These are phyloP conservation scores for Diospyros kaki DNA, from an alignment of 148 eudicot genomes.

Conservation along the genomic window DNA sequence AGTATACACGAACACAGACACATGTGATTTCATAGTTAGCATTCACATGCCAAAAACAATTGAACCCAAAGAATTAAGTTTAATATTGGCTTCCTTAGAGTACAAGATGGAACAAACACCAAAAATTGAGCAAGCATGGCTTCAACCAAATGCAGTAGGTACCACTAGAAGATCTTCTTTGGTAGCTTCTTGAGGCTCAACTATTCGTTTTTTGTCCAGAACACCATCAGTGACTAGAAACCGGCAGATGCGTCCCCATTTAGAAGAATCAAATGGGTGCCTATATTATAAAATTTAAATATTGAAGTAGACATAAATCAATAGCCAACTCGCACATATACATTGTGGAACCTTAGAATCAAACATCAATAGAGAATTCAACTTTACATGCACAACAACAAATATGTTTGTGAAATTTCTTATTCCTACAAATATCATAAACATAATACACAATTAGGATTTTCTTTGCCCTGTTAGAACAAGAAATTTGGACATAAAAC, in stretches of 20 bases:
- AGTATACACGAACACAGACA: background rate
- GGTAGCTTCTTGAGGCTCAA: conserved; percentile 92
- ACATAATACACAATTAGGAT: too few relatives aligned
- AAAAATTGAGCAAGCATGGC: background rate
- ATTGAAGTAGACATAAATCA: background rate
- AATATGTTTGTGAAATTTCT: background rate
- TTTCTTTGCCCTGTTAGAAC: background rate
- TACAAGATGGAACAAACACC: background rate
- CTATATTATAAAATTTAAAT: conserved; percentile 32
- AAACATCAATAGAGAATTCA: background rate
- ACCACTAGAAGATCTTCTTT: conserved; percentile 92
- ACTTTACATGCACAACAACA: background rate
- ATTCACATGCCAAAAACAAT: background rate
- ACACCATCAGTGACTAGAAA: conserved; percentile 61
- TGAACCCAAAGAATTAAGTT: background rate
- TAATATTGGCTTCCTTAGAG: background rate
- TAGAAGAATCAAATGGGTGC: conserved; percentile 97
- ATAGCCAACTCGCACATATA: background rate
- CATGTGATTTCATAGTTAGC: background rate
- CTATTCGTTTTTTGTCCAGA: conserved; percentile 49
- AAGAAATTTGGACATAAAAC: background rate
- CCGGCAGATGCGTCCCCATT: conserved; percentile 93
- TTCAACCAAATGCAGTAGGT: conserved; percentile 15
- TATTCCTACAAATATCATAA: background rate
- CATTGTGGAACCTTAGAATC: background rate